Evolutionary conservation across 2,329 filamentous ascomycete genomes (phyloP), one percentile per base, ranked within the genome.

Genomic region (Colletotrichum sojae): DNA sequence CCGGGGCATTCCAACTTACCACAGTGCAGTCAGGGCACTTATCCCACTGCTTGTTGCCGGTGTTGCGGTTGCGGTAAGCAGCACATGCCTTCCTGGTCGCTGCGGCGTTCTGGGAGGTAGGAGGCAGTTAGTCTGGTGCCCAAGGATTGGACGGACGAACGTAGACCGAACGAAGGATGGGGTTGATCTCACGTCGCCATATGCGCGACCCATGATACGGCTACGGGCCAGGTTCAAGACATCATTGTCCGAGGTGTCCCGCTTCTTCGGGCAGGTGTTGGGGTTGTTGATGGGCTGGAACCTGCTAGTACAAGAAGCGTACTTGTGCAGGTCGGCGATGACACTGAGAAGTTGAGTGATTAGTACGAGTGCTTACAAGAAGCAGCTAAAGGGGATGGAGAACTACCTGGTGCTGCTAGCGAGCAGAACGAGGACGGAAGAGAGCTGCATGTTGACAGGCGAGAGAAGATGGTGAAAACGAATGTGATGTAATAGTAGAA

Each of bases 21-120:
- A 25, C 22, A 25, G 22, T 45, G 49, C 59, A 62, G 36, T 62
- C 59, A 15, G 49, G 49, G 59, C 39, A 62, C 10, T n/a, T 62
- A n/a, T 62, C 59, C 59, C 59, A 54, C 16, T 62, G 59, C 22
- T 54, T 13, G 22, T 22, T 62, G 40, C 59, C 59, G 6, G 59
- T 62, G 49, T 62, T 53, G 20, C 59, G 39, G 13, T 25, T n/a
- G 36, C 25, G 52, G 59, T 62, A 55, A 8, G 40, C 10, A 4
- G 27, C 45, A 31, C 58, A 61, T 12, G 58, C 58, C 39, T 22
- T 43, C 46, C 27, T 31, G 5, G 58, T 61, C 15, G 58, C 58
- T 8, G 13, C 27, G 27, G 45, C 13, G 46, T 61, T 61, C 45
- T 61, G 6, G 16, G 6, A n/a, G 5, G 40, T 2, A 5, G 22